A percentile compares a stretch with the other conserved stretches of the same genome.
phyloP scores from a whole-genome alignment of 2,329 filamentous ascomycete species.

The Paraconiothyrium sp. region DNA sequence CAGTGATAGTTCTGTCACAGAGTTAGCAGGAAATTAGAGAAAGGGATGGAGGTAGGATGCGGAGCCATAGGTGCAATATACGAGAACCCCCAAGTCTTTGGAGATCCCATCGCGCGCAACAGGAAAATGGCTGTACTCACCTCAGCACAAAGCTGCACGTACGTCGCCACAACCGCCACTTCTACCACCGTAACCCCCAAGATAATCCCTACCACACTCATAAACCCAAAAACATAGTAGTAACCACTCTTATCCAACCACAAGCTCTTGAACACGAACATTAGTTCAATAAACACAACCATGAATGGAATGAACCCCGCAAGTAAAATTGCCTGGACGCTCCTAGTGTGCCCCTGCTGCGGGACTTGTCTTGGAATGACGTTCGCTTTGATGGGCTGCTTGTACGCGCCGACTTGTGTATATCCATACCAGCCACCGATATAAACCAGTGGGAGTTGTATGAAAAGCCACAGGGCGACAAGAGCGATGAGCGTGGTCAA shows the following conservation, averaged over 20 bases:
- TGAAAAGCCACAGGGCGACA: constrained; percentile 80
- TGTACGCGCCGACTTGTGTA: constrained; percentile 72
- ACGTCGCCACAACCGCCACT: constrained; percentile 83
- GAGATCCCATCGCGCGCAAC: not conserved
- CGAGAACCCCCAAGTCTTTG: not conserved
- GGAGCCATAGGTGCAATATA: not conserved
- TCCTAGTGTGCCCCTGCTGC: constrained; percentile 74
- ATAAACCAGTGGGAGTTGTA: constrained; percentile 87
- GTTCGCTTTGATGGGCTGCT: constrained; percentile 82
- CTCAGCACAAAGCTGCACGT: constrained; percentile 83
- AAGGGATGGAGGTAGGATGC: not conserved
- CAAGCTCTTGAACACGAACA: constrained; percentile 86
- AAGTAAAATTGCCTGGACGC: constrained; percentile 71
- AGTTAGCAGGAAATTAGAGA: not conserved
- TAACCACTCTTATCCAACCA: constrained; percentile 93
- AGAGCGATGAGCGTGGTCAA: constrained; percentile 81
- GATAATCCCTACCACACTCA: constrained; percentile 77
- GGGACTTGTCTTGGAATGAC: constrained; percentile 78
- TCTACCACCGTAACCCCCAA: constrained; percentile 81
- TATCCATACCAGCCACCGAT: constrained; percentile 81
- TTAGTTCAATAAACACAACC: constrained; percentile 86
- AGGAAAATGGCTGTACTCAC: constrained; percentile 46
- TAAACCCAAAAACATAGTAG: constrained; percentile 91
- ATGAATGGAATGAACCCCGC: constrained; percentile 85
- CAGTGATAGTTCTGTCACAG: constrained; percentile 76